Conservation (phyloP, 106 monocot genomes). For the Dendrobium huoshanense region DNA sequence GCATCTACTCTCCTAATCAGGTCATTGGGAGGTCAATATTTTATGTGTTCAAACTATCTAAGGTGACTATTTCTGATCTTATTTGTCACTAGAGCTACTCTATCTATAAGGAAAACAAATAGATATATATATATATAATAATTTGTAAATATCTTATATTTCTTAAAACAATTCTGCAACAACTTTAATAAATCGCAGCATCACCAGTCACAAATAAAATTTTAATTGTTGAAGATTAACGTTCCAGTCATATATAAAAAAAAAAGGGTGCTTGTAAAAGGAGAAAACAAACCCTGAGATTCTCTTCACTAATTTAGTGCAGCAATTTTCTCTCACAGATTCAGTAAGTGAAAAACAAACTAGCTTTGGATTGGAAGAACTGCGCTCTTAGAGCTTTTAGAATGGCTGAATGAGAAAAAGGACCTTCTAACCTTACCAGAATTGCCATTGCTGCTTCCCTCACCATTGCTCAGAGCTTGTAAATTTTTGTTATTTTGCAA, state of each 20-base stretch:
- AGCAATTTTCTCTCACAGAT: neutral
- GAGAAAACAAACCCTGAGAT: neutral
- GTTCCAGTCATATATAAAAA: neutral
- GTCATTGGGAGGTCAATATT: no score
- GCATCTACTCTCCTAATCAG: no score
- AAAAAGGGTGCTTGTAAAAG: neutral
- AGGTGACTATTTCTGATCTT: no score
- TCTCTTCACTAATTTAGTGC: neutral
- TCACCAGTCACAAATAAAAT: no score
- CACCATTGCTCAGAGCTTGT: neutral
- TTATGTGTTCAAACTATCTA: no score
- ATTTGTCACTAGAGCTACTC: no score
- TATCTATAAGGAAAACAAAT: no score
- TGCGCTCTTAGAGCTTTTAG: conserved; percentile 27
- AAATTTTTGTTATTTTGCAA: conserved; percentile 8
- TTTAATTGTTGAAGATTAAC: no score
- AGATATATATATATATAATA: no score
- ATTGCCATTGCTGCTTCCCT: conserved; percentile 3
- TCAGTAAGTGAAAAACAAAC: neutral
- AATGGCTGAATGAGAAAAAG: conserved; percentile 47
- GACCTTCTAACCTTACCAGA: conserved; percentile 15
- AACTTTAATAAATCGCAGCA: no score
- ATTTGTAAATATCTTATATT: no score
- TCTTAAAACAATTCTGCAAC: no score
- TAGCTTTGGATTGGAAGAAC: conserved; percentile 8